A percentile compares a stretch with the other conserved stretches of the same genome.
Evolutionary conservation across 805 yeast species (phyloP).

Genomic region (Komagataella mondaviorum): DNA sequence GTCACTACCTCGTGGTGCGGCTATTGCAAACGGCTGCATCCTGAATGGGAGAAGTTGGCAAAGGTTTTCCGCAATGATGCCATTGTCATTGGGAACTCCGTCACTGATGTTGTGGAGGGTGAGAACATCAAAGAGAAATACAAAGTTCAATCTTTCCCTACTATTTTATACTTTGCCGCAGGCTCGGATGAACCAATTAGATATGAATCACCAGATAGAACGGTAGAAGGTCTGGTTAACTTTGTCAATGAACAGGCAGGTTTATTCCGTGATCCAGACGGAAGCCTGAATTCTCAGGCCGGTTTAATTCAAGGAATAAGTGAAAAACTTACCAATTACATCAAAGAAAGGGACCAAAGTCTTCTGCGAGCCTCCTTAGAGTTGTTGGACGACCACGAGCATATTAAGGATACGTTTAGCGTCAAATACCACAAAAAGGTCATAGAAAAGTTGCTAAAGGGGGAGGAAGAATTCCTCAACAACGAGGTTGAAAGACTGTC

Average conservation of each 20-base stretch:
- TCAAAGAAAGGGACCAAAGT: background rate
- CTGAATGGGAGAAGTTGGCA: conserved; percentile 37
- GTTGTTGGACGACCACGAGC: background rate
- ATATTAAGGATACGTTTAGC: background rate
- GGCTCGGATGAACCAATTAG: conserved; percentile 18
- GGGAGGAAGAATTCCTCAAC: conserved; percentile 26
- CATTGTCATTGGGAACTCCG: conserved; percentile 31
- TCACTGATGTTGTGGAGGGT: conserved; percentile 30
- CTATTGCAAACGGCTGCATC: conserved; percentile 39
- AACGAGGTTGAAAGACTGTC: conserved; percentile 33
- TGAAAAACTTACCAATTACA: conserved; percentile 3
- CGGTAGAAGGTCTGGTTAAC: conserved; percentile 29
- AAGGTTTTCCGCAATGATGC: conserved; percentile 26
- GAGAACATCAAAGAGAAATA: conserved; percentile 25
- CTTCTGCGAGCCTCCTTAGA: background rate
- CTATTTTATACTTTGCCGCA: conserved; percentile 33
- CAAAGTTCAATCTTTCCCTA: conserved; percentile 35
- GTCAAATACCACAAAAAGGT: conserved; percentile 35
- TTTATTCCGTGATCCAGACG: conserved; percentile 25
- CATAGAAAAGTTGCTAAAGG: conserved; percentile 27
- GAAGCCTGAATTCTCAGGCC: conserved; percentile 22
- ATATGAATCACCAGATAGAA: conserved; percentile 27
- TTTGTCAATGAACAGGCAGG: conserved; percentile 34
- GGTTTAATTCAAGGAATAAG: conserved; percentile 25
- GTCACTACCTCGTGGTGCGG: conserved; percentile 53